Evolutionary conservation across 83 land plant genomes (phyloP), one percentile per base, ranked within the genome.

Genomic region (Picea mariana): DNA sequence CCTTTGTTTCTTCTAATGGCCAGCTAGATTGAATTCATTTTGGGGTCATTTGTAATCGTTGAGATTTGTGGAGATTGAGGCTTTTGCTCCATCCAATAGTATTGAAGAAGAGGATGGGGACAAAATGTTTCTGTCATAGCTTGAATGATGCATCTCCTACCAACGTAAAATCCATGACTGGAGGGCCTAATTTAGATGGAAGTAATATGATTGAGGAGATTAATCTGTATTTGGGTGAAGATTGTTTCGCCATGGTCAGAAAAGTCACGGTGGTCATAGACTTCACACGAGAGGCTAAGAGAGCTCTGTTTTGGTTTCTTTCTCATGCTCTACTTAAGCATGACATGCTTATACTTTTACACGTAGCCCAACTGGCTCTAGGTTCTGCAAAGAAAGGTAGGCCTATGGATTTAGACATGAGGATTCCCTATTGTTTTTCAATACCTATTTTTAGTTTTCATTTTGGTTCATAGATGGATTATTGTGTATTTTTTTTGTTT

Each of bases 231-330:
- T 66, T 66, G 2, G 9, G 26, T 21, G 68, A 9, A 6, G 23
- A 66, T 2, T 66, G 6, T 66, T 66, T 34, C 0, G 0, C 68
- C 1, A 66, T 9, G 27, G 27, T 26, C 26, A 24, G 84, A 67
- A 66, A 69, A 26, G 84, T 86, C 38, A 73, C 79, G 87, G 65
- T 86, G 72, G 87, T 86, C 31, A 82, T 81, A 17, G 87, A 86
- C 27, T 78, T 81, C 17, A 79, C 67, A 9, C 55, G 82, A 38
- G 87, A 86, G 20, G 79, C 87, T 42, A 60, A 71, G 77, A 72
- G 82, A 26, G 90, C 93, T 3, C 87, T 87, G 9, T 79, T 88
- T 47, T 91, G 88, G 79, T 89, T 87, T 27, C 81, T 91, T 42
- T 88, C 84, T 52, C 93, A 91, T 77, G 90, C 87, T 40, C 13